Conservation (phyloP, 2,329 filamentous ascomycete genomes). For the Epichloe baconii region DNA sequence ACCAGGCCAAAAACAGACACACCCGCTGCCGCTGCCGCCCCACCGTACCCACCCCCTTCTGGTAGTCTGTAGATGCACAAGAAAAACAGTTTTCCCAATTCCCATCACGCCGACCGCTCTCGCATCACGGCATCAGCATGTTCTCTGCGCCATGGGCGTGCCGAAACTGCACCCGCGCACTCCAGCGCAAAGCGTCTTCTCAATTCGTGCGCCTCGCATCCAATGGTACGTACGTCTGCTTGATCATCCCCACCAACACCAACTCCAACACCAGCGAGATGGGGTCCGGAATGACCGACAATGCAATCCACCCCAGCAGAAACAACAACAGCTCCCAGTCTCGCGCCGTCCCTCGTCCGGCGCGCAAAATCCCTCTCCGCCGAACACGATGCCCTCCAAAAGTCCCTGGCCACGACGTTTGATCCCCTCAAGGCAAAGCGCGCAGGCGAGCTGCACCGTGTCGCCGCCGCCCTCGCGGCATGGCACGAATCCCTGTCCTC, state of each 20-base stretch:
- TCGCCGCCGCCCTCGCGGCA: conserved; percentile 43
- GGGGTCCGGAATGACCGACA: too few relatives aligned
- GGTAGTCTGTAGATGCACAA: too few relatives aligned
- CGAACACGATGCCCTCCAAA: conserved; percentile 44
- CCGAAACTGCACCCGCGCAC: conserved; percentile 20
- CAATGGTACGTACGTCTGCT: conserved; percentile 18
- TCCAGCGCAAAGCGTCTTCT: conserved; percentile 12
- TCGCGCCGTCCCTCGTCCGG: conserved; percentile 43
- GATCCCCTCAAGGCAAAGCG: conserved; percentile 45
- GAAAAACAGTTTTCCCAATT: too few relatives aligned
- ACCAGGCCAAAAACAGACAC: too few relatives aligned
- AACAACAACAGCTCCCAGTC: conserved; percentile 12
- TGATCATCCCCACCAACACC: background rate
- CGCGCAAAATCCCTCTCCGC: conserved; percentile 43
- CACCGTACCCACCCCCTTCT: too few relatives aligned
- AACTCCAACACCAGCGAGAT: background rate
- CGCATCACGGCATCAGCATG: conserved; percentile 13
- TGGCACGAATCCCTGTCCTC: conserved; percentile 43
- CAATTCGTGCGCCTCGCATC: conserved; percentile 20
- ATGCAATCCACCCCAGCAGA: too few relatives aligned
- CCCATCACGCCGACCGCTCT: too few relatives aligned
- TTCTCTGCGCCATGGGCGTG: conserved; percentile 23
- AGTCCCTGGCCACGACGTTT: conserved; percentile 38
- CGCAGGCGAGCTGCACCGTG: conserved; percentile 45
- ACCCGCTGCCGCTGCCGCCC: too few relatives aligned